phyloP scores from a whole-genome alignment of 306 rosid species.

The Coriaria nepalensis region DNA sequence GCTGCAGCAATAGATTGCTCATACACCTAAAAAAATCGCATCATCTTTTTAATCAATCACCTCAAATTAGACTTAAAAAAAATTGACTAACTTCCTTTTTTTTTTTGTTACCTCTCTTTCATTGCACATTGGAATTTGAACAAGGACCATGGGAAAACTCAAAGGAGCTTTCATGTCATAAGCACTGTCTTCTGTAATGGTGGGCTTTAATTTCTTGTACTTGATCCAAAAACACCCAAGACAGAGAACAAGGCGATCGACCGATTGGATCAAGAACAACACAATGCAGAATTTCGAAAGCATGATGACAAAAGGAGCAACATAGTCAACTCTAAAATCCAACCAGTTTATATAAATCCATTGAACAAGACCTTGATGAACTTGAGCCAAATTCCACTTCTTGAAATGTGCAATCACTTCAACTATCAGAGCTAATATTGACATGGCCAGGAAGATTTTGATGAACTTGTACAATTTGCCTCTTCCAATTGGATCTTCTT shows the following conservation, averaged over 20 bases:
- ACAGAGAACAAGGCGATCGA: slow-evolving; percentile 80
- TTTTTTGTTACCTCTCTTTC: slow-evolving; percentile 77
- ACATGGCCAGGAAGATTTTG: slow-evolving; percentile 45
- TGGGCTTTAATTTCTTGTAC: slow-evolving; percentile 64
- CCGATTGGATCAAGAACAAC: slow-evolving; percentile 75
- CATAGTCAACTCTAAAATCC: slow-evolving; percentile 63
- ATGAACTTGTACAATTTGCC: slow-evolving; percentile 66
- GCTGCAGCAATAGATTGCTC: slow-evolving; percentile 84
- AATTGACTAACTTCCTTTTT: slow-evolving; percentile 4
- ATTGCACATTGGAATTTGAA: slow-evolving; percentile 99
- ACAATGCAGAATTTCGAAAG: slow-evolving; percentile 80
- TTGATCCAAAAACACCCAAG: slow-evolving; percentile 97
- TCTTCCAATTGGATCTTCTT: slow-evolving; percentile 42
- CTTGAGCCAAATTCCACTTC: slow-evolving; percentile 62
- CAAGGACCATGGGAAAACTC: slow-evolving; percentile 72
- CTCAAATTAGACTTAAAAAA: no score
- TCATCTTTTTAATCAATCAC: no score
- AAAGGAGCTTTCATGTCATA: slow-evolving; percentile 58
- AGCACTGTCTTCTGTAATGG: slow-evolving; percentile 25
- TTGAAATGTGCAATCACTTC: slow-evolving; percentile 79
- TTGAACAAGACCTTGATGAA: slow-evolving; percentile 48
- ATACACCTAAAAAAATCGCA: slow-evolving; percentile 39
- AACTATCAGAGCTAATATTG: slow-evolving; percentile 43
- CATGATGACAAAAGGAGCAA: slow-evolving; percentile 51
- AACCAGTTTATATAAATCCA: slow-evolving; percentile 69